A percentile compares a stretch with the other conserved stretches of the same genome.
These are phyloP conservation scores for Colletotrichum sansevieriae DNA, from an alignment of 2,329 filamentous ascomycete species.

Conservation along the genomic window DNA sequence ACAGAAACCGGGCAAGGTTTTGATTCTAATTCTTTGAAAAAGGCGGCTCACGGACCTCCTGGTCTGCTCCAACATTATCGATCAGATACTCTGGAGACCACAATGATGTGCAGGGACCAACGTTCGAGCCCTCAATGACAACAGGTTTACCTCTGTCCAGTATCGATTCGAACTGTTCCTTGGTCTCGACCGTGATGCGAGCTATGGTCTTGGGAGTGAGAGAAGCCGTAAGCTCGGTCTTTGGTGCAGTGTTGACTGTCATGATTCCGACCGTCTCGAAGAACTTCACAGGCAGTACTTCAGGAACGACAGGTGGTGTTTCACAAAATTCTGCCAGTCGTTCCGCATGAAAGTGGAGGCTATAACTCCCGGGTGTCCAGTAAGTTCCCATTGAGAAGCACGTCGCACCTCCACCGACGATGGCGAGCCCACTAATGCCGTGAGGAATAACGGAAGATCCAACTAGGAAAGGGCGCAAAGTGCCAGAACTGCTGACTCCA, in stretches of 20 bases:
- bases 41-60: conserved; percentile 61
- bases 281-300: conserved; percentile 8
- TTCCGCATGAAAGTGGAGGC: conserved; percentile 48
- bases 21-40: neutral
- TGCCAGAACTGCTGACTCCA: conserved; percentile 10
- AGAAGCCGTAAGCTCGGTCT: conserved; percentile 12
- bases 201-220: conserved; percentile 54
- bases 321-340: neutral
- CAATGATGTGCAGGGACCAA: conserved; percentile 64
- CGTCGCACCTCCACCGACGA: conserved; percentile 85
- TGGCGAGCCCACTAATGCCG: conserved; percentile 63
- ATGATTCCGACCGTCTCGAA: conserved; percentile 35
- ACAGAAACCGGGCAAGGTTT: neutral
- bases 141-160: conserved; percentile 70
- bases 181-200: conserved; percentile 64
- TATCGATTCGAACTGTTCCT: conserved; percentile 71
- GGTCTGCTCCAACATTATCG: conserved; percentile 69
- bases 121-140: conserved; percentile 73
- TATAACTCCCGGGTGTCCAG: conserved; percentile 77
- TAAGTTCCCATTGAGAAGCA: conserved; percentile 93
- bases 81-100: conserved; percentile 81
- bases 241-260: conserved; percentile 36
- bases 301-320: neutral
- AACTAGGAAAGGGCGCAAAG: conserved; percentile 74
- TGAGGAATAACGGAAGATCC: conserved; percentile 71